Evolutionary conservation across 2,329 filamentous ascomycete genomes (phyloP), one percentile per base, ranked within the genome.

Genomic region (Ascochyta viciae-villosae): DNA sequence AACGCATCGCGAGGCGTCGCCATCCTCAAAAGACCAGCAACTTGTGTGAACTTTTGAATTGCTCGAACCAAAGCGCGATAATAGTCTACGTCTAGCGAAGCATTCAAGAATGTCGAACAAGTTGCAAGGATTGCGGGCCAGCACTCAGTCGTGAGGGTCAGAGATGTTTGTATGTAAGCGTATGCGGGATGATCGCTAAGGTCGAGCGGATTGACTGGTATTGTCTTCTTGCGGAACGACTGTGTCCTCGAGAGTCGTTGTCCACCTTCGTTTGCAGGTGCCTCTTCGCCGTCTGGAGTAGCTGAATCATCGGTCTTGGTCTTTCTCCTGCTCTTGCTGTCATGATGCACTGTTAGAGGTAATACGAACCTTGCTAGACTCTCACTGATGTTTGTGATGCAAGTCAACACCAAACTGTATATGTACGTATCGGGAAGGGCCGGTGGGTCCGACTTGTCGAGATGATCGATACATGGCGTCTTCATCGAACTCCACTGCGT

Each of bases 51-150:
- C 62, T 96, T 92, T 68, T 99, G 95, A 65, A 98, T 96, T 0
- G 94, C 91, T 63, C 95, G 86, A 23, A 99, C 94, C 1, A 99
- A 81, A 9, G 89, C 87, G 64, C 97, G 93, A 67, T 98, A 99
- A 66, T 95, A 97, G 49, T 97, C 92, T 1, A 91, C 89, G 72
- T 99, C 95, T 4, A 99, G 80, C 0, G 94, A 88, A 27, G 95
- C 91, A 71, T 96, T 96, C 16, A 99, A 79, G 71, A 98, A 99
- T 0, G 94, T 97, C 0, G 95, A 99, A 67, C 92, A 97, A 2
- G 92, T 95, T 1, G 95, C 94, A 44, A 99, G 84, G 35, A 98
- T 88, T 12, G 95, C 95, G 42, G 95, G 95, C 95, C 95, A 99
- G 74, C 94, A 98, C 63, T 91, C 85, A 4, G 96, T 91, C 23